These are phyloP conservation scores for Trichoderma endophyticum DNA, from an alignment of 2,329 filamentous ascomycete species.

Conservation along the genomic window DNA sequence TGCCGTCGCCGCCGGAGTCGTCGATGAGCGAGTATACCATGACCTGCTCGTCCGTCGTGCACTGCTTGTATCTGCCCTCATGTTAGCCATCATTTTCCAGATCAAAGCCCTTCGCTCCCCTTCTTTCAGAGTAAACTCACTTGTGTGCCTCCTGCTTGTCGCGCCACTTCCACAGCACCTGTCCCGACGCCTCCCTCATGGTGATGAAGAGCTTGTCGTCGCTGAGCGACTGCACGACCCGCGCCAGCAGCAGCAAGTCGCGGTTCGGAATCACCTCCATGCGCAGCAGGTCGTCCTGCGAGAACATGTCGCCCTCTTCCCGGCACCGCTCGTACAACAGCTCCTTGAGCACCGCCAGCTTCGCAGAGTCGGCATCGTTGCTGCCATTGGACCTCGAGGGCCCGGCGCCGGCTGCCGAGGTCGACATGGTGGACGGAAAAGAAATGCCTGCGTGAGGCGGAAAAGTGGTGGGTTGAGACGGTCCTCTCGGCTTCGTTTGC, in stretches of 20 bases:
- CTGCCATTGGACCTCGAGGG: constrained; percentile 22
- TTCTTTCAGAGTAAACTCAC: constrained; percentile 40
- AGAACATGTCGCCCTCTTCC: constrained; percentile 52
- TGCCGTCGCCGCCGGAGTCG: constrained; percentile 76
- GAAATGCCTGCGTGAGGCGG: neutral
- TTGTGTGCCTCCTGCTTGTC: constrained; percentile 59
- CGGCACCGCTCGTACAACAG: constrained; percentile 55
- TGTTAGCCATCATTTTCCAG: no score
- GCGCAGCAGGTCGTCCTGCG: constrained; percentile 56
- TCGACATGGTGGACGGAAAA: constrained; percentile 24
- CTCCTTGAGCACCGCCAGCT: constrained; percentile 52
- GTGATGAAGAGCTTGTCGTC: constrained; percentile 58
- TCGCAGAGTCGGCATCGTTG: constrained; percentile 36
- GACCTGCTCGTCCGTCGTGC: constrained; percentile 68
- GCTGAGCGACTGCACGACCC: constrained; percentile 55
- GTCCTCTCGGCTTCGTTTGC: neutral
- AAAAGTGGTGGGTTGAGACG: neutral
- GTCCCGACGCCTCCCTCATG: constrained; percentile 40
- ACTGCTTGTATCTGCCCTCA: constrained; percentile 57
- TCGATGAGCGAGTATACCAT: constrained; percentile 90
- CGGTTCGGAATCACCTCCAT: constrained; percentile 56
- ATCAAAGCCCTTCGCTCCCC: no score
- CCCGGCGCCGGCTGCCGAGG: constrained; percentile 25
- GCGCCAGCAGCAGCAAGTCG: constrained; percentile 52
- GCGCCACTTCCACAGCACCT: constrained; percentile 55